Conservation (phyloP, 176 grass and related monocot genomes). For the Elymus sibiricus region DNA sequence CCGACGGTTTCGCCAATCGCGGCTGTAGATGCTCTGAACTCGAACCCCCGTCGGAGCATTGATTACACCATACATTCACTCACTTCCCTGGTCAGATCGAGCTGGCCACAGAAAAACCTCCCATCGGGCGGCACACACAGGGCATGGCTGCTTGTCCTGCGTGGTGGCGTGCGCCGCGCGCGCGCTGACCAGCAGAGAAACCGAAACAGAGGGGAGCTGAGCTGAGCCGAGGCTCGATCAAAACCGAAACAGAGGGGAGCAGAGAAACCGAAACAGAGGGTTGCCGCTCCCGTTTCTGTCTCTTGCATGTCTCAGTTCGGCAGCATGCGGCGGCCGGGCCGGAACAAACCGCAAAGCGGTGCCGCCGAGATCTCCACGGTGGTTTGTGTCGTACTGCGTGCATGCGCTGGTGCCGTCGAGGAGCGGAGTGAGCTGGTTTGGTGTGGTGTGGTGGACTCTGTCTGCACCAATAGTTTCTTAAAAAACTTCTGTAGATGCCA, state of each 20-base stretch:
- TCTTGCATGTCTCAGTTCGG: not conserved
- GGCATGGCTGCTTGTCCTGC: not conserved
- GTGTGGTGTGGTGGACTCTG: not conserved
- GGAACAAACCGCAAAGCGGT: not conserved
- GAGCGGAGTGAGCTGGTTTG: not conserved
- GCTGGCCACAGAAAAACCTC: not conserved
- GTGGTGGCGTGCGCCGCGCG: not conserved
- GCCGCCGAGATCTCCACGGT: not conserved
- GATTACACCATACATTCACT: no score
- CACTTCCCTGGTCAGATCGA: not conserved
- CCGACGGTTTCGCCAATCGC: no score
- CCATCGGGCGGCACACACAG: not conserved
- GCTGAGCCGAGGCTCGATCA: not conserved
- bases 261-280: not conserved
- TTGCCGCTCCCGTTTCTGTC: slow-evolving; percentile 3
- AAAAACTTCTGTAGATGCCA: no score
- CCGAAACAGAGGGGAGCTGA: not conserved
- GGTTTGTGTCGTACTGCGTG: not conserved
- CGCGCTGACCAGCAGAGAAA: not conserved
- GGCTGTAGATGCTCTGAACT: no score
- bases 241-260: not conserved
- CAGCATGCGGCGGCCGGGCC: not conserved
- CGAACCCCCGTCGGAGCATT: no score
- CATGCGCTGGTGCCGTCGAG: not conserved
- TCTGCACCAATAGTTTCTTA: no score